A percentile compares a stretch with the other conserved stretches of the same genome.
phyloP scores from a whole-genome alignment of 805 yeast species.

The Wickerhamomyces ciferrii region DNA sequence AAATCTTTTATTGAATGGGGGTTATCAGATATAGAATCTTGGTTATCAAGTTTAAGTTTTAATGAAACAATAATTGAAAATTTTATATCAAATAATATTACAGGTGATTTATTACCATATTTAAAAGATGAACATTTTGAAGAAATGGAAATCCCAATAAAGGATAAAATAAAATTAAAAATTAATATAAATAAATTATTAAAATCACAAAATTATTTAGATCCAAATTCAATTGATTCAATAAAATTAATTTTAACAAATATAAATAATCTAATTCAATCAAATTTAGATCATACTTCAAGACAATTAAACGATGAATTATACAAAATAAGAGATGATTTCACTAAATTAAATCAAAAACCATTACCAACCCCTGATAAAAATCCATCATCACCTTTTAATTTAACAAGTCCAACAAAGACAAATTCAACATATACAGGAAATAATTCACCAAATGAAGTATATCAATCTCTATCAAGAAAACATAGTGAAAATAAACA shows the following conservation, averaged over 20 bases:
- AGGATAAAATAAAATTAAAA: slow-evolving; percentile 55
- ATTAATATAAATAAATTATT: slow-evolving; percentile 52
- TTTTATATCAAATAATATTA: slow-evolving; percentile 56
- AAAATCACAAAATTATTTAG: slow-evolving; percentile 5
- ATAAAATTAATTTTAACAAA: slow-evolving; percentile 8
- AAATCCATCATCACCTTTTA: slow-evolving; percentile 22
- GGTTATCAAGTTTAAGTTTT: slow-evolving; percentile 16
- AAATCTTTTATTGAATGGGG: slow-evolving; percentile 14
- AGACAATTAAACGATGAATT: slow-evolving; percentile 11
- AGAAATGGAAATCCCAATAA: slow-evolving; percentile 62
- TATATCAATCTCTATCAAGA: neutral
- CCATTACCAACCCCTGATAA: slow-evolving; percentile 21
- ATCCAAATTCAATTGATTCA: slow-evolving; percentile 7
- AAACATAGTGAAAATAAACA: slow-evolving; percentile 1
- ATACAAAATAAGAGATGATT: slow-evolving; percentile 11
- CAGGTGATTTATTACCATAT: slow-evolving; percentile 68
- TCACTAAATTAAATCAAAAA: slow-evolving; percentile 3
- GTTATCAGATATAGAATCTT: slow-evolving; percentile 17
- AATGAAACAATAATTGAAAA: slow-evolving; percentile 9
- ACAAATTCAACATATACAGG: slow-evolving; percentile 7
- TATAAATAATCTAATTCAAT: slow-evolving; percentile 11
- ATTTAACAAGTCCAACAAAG: slow-evolving; percentile 23
- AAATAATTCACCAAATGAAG: neutral
- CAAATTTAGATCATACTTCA: slow-evolving; percentile 6
- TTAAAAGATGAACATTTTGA: slow-evolving; percentile 64